Evolutionary conservation across 2,329 filamentous ascomycete genomes (phyloP).

Genomic region (Epichloe brachyelytri): DNA sequence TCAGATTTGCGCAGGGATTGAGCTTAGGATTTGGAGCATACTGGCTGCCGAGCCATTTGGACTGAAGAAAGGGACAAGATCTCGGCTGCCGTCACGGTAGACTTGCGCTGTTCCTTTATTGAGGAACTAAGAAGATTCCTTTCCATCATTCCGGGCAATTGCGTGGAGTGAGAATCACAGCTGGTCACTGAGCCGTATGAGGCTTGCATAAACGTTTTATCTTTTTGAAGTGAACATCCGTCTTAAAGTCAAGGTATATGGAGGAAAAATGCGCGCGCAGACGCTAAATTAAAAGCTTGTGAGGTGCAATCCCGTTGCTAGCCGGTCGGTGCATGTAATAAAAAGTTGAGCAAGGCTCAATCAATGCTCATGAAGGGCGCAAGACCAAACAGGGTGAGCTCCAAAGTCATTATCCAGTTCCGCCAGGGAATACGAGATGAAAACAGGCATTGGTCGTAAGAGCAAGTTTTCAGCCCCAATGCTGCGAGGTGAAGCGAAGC

Average conservation of each 20-base stretch:
- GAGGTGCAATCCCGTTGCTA: neutral
- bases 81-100: neutral
- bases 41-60: conserved; percentile 9
- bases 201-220: neutral
- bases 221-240: neutral
- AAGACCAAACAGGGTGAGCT: neutral
- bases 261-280: neutral
- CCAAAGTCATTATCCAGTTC: neutral
- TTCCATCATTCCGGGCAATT: neutral
- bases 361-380: too few species aligned
- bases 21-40: conserved; percentile 13
- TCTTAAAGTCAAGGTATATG: neutral
- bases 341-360: neutral
- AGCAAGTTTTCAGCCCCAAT: neutral
- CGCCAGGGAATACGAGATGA: neutral
- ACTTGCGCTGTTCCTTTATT: neutral
- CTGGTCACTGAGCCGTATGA: too few species aligned
- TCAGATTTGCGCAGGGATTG: conserved; percentile 6
- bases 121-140: neutral
- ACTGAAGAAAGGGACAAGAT: neutral
- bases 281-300: neutral
- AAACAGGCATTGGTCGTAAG: neutral
- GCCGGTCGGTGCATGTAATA: neutral
- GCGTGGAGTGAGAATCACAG: too few species aligned
- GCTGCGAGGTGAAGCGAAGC: neutral